Conservation (phyloP, 108 stramenopile species). For the Licmophora abbreviata region DNA sequence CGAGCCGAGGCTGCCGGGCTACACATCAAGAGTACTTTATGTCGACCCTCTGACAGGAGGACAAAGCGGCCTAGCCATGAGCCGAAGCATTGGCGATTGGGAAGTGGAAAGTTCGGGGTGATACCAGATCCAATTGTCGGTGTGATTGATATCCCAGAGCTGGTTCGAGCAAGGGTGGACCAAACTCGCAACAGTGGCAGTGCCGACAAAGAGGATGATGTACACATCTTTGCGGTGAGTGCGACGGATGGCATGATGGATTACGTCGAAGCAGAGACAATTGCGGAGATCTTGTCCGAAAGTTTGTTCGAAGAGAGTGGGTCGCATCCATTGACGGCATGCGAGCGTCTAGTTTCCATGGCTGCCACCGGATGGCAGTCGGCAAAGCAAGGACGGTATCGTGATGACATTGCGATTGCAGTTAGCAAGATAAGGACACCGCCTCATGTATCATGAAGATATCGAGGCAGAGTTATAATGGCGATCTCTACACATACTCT, state of each 20-base stretch:
- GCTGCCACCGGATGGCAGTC: constrained; percentile 72
- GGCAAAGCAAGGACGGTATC: constrained; percentile 61
- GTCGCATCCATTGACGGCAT: constrained; percentile 49
- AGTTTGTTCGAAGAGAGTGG: constrained; percentile 40
- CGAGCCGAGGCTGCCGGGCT: constrained; percentile 24
- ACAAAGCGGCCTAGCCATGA: constrained; percentile 73
- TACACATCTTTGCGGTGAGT: constrained; percentile 69
- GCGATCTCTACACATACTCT: too few species aligned
- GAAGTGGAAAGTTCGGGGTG: constrained; percentile 61
- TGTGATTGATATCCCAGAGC: constrained; percentile 43
- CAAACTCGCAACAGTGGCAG: not conserved
- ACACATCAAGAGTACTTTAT: constrained; percentile 60
- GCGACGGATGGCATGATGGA: constrained; percentile 76
- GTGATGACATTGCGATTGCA: constrained; percentile 80
- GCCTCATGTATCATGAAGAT: constrained; percentile 5
- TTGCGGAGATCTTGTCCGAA: constrained; percentile 45
- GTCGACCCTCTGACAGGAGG: constrained; percentile 60
- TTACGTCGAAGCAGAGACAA: constrained; percentile 37
- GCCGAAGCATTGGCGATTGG: constrained; percentile 72
- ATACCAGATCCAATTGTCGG: constrained; percentile 74
- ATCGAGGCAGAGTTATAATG: too few species aligned
- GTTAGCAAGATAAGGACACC: constrained; percentile 36
- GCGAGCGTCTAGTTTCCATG: constrained; percentile 63
- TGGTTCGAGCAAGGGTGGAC: constrained; percentile 8
- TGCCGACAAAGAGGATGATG: constrained; percentile 18